These are phyloP conservation scores for Leucosporidium creatinivorum DNA, from an alignment of 768 basidiomycete genomes.

Conservation along the genomic window DNA sequence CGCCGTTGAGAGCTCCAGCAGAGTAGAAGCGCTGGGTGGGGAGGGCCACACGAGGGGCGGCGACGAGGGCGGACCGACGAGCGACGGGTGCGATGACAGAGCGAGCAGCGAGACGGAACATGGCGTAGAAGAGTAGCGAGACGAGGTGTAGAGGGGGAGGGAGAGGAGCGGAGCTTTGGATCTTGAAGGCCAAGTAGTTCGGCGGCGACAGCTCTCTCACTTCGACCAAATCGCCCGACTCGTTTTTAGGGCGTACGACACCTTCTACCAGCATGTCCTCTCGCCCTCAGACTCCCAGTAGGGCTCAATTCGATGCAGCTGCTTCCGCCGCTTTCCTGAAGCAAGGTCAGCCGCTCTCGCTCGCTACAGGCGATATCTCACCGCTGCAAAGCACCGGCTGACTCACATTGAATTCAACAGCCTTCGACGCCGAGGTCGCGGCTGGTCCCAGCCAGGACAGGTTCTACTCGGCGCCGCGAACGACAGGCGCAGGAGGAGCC, in stretches of 20 bases:
- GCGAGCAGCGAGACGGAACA: constrained; percentile 30
- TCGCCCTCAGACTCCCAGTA: constrained; percentile 1
- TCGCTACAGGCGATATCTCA: neutral
- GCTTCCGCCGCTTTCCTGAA: neutral
- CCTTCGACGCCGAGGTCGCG: constrained; percentile 17
- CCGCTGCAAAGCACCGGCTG: neutral
- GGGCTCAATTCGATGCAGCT: neutral
- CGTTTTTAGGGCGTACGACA: neutral
- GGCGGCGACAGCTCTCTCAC: neutral
- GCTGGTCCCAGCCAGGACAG: constrained; percentile 8
- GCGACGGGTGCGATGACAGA: constrained; percentile 15
- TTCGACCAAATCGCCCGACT: neutral
- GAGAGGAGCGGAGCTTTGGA: neutral
- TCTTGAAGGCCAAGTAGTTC: neutral
- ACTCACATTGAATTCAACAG: neutral
- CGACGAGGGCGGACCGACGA: neutral
- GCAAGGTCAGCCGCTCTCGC: neutral
- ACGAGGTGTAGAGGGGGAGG: too few relatives aligned
- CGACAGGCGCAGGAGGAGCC: neutral
- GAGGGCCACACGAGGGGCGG: neutral
- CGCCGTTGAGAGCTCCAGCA: constrained; percentile 50
- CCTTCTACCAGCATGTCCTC: neutral
- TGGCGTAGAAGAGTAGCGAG: neutral
- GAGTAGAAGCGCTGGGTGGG: constrained; percentile 20
- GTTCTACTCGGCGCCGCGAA: constrained; percentile 7